Evolutionary conservation across 352 stramenopile genomes (phyloP).

Genomic region (Pythium inflatum): DNA sequence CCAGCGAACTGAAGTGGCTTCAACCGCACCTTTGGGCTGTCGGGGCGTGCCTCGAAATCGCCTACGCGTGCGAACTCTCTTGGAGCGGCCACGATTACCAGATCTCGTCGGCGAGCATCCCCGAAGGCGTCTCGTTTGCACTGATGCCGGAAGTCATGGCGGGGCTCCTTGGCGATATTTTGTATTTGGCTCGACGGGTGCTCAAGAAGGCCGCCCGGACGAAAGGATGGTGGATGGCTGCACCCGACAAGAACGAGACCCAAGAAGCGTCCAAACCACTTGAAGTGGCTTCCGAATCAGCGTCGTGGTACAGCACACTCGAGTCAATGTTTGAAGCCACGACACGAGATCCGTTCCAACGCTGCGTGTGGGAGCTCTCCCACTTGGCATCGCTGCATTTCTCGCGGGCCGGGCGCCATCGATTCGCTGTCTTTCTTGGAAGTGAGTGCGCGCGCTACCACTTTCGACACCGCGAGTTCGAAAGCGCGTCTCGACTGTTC

Average conservation of each 20-base stretch:
- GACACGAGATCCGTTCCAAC: constrained; percentile 43
- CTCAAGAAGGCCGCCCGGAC: constrained; percentile 50
- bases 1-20: constrained; percentile 37
- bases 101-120: constrained; percentile 52
- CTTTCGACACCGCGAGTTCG: constrained; percentile 53
- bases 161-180: constrained; percentile 59
- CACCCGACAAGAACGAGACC: not conserved
- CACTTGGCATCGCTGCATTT: constrained; percentile 80
- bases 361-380: constrained; percentile 71
- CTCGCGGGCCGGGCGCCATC: constrained; percentile 66
- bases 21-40: constrained; percentile 73
- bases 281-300: not conserved
- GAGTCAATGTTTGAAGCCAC: constrained; percentile 41
- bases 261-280: not conserved
- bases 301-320: constrained; percentile 64
- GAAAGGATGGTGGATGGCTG: constrained; percentile 29
- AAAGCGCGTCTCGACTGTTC: constrained; percentile 68
- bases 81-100: constrained; percentile 74
- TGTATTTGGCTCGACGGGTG: constrained; percentile 73
- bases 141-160: constrained; percentile 68
- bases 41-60: constrained; percentile 74
- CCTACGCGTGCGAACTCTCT: constrained; percentile 74
- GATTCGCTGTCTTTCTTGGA: constrained; percentile 79
- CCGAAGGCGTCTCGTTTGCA: constrained; percentile 44
- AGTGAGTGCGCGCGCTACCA: constrained; percentile 74